Evolutionary conservation across 1,139 yeast genomes (phyloP), one percentile per base, ranked within the genome.

Genomic region (Nadsonia starkeyi-henricii): DNA sequence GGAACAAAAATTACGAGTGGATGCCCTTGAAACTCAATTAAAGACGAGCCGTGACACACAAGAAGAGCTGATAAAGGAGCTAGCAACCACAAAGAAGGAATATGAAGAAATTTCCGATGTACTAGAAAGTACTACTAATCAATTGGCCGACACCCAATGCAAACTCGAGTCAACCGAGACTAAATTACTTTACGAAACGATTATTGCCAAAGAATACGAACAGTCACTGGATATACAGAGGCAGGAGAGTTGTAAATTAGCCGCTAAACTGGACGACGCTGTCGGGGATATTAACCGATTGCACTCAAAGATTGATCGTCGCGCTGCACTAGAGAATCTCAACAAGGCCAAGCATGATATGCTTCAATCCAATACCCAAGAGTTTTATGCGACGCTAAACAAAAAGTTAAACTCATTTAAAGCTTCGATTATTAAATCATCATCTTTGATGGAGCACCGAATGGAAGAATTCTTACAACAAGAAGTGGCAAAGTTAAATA

Each of bases 1-100:
- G 45, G 67, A 65, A 41, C 73, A 70, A 50, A 47, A 47, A 23
- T 41, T 47, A 44, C 46, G 49, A 20, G 33, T 47, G 12, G 46
- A 37, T 28, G 49, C 42, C 1, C 41, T 48, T 19, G 50, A 45
- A 30, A 42, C 39, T 33, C 39, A 33, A 33, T 15, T 33, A 15
- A 33, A 33, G 17, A 33, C 17, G 17, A 33, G 39, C 17, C 15
- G 39, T 4, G 39, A 33, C 12, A 15, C 4, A 4, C 39, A 33
- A 15, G 39, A 33, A 33, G 39, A 33, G 17, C 4, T 33, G 17
- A 33, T 12, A 4, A 33, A 33, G 39, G 39, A 33, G 15, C 17
- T 33, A 33, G 4, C 39, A 15, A n/a, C 17, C 39, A 33, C 17
- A 8, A 33, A 33, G 39, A 33, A 33, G 17, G 39, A 33, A 3